Evolutionary conservation across 306 rosid species (phyloP).

Genomic region (Lotus japonicus): DNA sequence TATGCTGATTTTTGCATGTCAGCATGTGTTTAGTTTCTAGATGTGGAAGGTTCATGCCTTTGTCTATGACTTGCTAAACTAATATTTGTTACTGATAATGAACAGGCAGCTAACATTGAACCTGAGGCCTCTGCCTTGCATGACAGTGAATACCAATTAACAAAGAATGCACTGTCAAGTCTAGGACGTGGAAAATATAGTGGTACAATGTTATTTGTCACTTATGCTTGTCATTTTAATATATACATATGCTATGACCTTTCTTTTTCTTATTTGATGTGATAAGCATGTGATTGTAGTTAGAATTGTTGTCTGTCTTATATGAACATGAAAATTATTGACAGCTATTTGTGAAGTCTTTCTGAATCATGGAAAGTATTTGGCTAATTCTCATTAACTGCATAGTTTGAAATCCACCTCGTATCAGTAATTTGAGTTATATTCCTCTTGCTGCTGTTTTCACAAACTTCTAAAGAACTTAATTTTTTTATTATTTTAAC

Average conservation of each 20-base stretch:
- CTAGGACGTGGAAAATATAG: slow-evolving; percentile 80
- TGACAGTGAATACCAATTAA: slow-evolving; percentile 68
- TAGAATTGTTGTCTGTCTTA: slow-evolving; percentile 17
- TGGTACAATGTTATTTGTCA: slow-evolving; percentile 42
- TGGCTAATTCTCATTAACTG: not conserved
- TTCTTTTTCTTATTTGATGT: slow-evolving; percentile 12
- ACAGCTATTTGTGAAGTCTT: slow-evolving; percentile 12
- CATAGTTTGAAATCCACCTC: not conserved
- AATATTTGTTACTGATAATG: slow-evolving; percentile 19
- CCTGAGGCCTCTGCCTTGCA: slow-evolving; percentile 73
- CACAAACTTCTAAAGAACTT: not conserved
- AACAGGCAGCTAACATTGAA: slow-evolving; percentile 88
- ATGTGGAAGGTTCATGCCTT: not conserved
- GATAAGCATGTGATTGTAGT: not conserved
- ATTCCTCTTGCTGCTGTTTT: not conserved
- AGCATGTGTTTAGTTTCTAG: not conserved
- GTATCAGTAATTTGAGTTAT: not conserved
- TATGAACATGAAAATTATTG: slow-evolving; percentile 10
- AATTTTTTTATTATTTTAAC: not conserved
- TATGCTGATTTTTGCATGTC: not conserved
- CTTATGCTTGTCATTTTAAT: not conserved
- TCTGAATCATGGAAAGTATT: slow-evolving; percentile 1
- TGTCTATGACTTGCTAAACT: slow-evolving; percentile 16
- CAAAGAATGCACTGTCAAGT: slow-evolving; percentile 73
- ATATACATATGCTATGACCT: not conserved